Conservation (phyloP, 192 early-diverging fungal genomes). For the Irineochytrium annulatum region DNA sequence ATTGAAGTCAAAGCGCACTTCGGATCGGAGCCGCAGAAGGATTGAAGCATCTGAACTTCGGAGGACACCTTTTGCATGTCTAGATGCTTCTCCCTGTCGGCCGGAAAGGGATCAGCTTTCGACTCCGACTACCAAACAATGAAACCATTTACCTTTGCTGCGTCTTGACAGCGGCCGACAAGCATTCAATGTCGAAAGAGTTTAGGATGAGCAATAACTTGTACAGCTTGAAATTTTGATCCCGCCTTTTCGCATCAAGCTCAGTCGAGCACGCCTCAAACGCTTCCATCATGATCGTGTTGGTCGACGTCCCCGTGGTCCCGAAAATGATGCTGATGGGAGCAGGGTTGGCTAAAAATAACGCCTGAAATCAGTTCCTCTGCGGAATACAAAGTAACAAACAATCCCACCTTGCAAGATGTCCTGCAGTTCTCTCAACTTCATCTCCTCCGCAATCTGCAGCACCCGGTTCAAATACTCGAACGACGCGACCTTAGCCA, state of each 20-base stretch:
- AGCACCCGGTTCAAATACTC: constrained; percentile 41
- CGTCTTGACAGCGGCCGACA: constrained; percentile 41
- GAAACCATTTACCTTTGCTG: constrained; percentile 29
- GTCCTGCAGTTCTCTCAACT: constrained; percentile 44
- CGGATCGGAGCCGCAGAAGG: constrained; percentile 39
- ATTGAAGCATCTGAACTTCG: constrained; percentile 50
- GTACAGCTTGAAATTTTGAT: constrained; percentile 47
- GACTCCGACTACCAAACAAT: constrained; percentile 5
- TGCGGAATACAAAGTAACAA: background rate
- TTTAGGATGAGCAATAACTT: constrained; percentile 52
- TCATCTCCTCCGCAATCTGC: constrained; percentile 41
- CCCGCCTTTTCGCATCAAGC: constrained; percentile 37
- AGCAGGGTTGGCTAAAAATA: constrained; percentile 41
- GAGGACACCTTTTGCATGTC: constrained; percentile 45
- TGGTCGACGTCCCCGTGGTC: constrained; percentile 15
- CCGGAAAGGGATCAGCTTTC: background rate
- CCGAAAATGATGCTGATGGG: constrained; percentile 50
- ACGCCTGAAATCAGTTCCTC: background rate
- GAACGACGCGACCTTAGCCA: constrained; percentile 37
- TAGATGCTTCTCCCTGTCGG: constrained; percentile 33
- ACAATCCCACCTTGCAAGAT: constrained; percentile 41
- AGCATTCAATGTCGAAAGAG: constrained; percentile 48
- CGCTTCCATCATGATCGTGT: constrained; percentile 39
- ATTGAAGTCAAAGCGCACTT: constrained; percentile 42
- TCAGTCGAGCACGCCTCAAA: constrained; percentile 48